Percentiles rank a stretch among this genome's conserved stretches.
phyloP scores from a whole-genome alignment of 331 rosid genomes.

The Rosa hybrid region DNA sequence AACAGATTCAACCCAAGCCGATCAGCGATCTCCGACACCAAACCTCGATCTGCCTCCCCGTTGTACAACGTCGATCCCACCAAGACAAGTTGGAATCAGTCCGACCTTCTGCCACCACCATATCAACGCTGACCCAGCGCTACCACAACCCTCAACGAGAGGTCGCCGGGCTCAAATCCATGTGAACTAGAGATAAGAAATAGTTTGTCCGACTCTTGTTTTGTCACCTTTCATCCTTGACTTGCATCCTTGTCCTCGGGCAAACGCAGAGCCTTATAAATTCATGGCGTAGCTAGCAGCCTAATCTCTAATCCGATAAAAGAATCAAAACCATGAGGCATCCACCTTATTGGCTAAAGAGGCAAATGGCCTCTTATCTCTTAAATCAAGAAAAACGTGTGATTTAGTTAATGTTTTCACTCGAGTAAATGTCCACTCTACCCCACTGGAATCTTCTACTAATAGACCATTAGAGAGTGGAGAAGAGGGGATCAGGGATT shows the following conservation, averaged over 20 bases:
- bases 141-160: too few relatives aligned
- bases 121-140: too few relatives aligned
- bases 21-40: too few relatives aligned
- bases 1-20: too few relatives aligned
- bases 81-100: too few relatives aligned
- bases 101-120: too few relatives aligned
- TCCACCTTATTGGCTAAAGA: conserved; percentile 12
- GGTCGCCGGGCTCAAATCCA: background rate
- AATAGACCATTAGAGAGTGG: background rate
- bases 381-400: too few relatives aligned
- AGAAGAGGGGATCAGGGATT: too few relatives aligned
- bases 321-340: conserved; percentile 8
- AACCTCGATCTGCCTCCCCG: too few relatives aligned
- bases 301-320: background rate
- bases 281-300: background rate
- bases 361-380: too few relatives aligned
- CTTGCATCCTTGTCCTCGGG: conserved; percentile 10
- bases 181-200: conserved; percentile 19
- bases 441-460: background rate
- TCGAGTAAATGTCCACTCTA: background rate
- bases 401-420: background rate
- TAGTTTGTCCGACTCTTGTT: conserved; percentile 7
- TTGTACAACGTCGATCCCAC: too few relatives aligned
- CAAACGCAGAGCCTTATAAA: conserved; percentile 9
- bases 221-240: conserved; percentile 19